These are phyloP conservation scores for Candida maesae DNA, from an alignment of 805 yeast genomes.

Conservation along the genomic window DNA sequence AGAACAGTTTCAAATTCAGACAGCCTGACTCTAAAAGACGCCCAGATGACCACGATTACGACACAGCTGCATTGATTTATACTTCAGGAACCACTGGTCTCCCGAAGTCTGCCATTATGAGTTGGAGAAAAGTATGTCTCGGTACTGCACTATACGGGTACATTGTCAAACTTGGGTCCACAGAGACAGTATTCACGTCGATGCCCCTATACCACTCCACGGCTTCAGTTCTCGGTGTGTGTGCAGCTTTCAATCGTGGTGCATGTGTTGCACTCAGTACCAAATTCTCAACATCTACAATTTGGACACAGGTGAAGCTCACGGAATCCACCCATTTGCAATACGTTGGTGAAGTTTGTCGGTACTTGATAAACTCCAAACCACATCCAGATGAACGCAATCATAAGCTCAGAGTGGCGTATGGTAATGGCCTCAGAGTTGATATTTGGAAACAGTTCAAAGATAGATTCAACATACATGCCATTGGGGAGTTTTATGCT, in stretches of 20 bases:
- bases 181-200: conserved; percentile 71
- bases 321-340: conserved; percentile 76
- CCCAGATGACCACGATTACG: conserved; percentile 50
- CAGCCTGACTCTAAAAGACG: conserved; percentile 57
- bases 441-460: conserved; percentile 88
- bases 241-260: conserved; percentile 65
- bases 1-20: conserved; percentile 45
- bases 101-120: conserved; percentile 90
- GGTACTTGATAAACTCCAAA: conserved; percentile 70
- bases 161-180: conserved; percentile 53
- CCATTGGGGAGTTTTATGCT: conserved; percentile 88
- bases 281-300: conserved; percentile 77
- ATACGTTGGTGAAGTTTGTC: conserved; percentile 93
- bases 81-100: conserved; percentile 95
- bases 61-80: conserved; percentile 70
- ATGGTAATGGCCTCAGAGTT: conserved; percentile 86
- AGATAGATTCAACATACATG: conserved; percentile 65
- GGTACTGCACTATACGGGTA: conserved; percentile 69
- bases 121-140: conserved; percentile 80
- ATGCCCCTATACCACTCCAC: conserved; percentile 97
- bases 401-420: conserved; percentile 66
- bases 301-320: conserved; percentile 84
- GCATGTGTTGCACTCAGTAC: conserved; percentile 75
- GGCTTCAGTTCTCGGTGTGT: conserved; percentile 80
- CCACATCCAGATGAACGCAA: conserved; percentile 59